Evolutionary conservation across 306 rosid species (phyloP).

Genomic region (Quercus cerris): DNA sequence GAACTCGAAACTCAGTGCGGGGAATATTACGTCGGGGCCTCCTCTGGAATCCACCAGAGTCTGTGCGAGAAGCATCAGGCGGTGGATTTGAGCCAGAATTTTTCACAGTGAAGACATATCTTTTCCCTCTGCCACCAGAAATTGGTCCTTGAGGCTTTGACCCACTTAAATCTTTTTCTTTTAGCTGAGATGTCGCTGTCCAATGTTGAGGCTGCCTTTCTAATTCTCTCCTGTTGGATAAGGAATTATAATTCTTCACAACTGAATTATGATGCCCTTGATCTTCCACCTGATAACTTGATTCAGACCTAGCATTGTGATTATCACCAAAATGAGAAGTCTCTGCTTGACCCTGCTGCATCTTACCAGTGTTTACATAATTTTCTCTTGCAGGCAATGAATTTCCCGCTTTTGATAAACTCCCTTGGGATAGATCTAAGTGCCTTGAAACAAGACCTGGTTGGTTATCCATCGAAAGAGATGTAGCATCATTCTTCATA

Average conservation of each 20-base stretch:
- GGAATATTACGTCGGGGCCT: slow-evolving; percentile 65
- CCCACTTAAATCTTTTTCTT: slow-evolving; percentile 49
- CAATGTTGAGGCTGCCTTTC: slow-evolving; percentile 40
- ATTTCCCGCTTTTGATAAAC: slow-evolving; percentile 21
- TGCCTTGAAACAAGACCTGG: slow-evolving; percentile 39
- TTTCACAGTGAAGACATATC: slow-evolving; percentile 57
- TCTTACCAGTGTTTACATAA: slow-evolving; percentile 35
- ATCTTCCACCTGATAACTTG: slow-evolving; percentile 37
- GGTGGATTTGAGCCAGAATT: slow-evolving; percentile 59
- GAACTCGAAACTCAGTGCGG: slow-evolving; percentile 84
- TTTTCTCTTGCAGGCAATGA: slow-evolving; percentile 32
- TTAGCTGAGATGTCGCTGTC: slow-evolving; percentile 36
- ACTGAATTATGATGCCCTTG: slow-evolving; percentile 39
- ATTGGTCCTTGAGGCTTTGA: slow-evolving; percentile 39
- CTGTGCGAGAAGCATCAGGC: slow-evolving; percentile 42
- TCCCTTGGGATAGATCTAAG: slow-evolving; percentile 43
- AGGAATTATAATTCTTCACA: slow-evolving; percentile 31
- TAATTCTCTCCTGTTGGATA: slow-evolving; percentile 39
- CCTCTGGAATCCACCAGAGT: slow-evolving; percentile 56
- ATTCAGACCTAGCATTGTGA: slow-evolving; percentile 31
- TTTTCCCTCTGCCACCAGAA: slow-evolving; percentile 72
- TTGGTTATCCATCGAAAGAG: slow-evolving; percentile 45
- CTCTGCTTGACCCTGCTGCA: slow-evolving; percentile 42
- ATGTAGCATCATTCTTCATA: slow-evolving; percentile 35
- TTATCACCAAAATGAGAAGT: slow-evolving; percentile 36